Conservation (phyloP, 1,284 basidiomycete genomes). For the Rhodotorula sp. region DNA sequence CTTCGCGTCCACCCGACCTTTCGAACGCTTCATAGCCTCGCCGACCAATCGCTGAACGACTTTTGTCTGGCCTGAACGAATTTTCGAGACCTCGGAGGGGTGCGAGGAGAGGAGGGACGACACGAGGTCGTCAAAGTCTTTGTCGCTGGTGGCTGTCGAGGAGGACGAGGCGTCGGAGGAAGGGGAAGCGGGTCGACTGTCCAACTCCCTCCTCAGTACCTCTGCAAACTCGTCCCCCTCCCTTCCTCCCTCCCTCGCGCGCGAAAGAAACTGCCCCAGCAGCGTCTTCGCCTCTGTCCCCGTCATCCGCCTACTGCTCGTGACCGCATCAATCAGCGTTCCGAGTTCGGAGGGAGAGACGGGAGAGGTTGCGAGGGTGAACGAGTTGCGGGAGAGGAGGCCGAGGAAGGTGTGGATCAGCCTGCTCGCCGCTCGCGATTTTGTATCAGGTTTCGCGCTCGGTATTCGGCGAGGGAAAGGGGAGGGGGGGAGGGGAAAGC, state of each 20-base stretch:
- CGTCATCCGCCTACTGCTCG: conserved; percentile 13
- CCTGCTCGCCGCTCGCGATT: conserved; percentile 55
- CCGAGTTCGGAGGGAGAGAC: conserved; percentile 67
- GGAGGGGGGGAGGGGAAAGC: neutral
- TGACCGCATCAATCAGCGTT: conserved; percentile 76
- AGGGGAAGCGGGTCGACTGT: conserved; percentile 9
- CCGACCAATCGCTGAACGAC: conserved; percentile 87
- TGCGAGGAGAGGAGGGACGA: conserved; percentile 11
- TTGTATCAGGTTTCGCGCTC: no score
- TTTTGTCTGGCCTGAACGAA: conserved; percentile 70
- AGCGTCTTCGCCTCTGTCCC: conserved; percentile 47
- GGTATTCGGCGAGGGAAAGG: neutral
- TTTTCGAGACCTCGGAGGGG: conserved; percentile 65
- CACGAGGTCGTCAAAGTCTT: conserved; percentile 32
- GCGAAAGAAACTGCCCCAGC: conserved; percentile 42
- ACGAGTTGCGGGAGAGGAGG: conserved; percentile 62
- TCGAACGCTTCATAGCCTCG: conserved; percentile 78
- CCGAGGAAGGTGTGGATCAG: conserved; percentile 82
- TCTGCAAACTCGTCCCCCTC: neutral
- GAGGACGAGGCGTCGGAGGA: conserved; percentile 20
- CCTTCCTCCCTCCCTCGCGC: no score
- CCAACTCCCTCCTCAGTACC: neutral
- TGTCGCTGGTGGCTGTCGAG: conserved; percentile 37
- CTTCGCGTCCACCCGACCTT: conserved; percentile 69
- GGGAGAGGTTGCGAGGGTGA: conserved; percentile 63